These are phyloP conservation scores for Hippophae tibetana DNA, from an alignment of 306 rosid genomes.

Conservation along the genomic window DNA sequence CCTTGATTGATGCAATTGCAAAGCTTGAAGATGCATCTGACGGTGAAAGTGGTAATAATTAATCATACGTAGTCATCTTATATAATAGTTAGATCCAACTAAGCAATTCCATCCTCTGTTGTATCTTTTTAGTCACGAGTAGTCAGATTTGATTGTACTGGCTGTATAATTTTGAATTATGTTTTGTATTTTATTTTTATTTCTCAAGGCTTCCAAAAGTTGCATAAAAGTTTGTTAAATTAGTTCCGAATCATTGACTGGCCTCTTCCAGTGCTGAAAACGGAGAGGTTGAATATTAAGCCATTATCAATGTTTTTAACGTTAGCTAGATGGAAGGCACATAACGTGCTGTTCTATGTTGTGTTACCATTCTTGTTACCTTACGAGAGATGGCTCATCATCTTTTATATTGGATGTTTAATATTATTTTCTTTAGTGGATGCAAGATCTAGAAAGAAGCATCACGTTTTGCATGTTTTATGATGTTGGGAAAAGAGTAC, in stretches of 20 bases:
- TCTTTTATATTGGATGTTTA: slow-evolving; percentile 6
- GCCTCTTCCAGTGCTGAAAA: background rate
- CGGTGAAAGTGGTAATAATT: slow-evolving; percentile 88
- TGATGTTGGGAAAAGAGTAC: slow-evolving; percentile 14
- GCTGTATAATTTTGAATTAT: slow-evolving; percentile 8
- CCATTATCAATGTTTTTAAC: background rate
- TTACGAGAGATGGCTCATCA: background rate
- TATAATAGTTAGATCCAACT: slow-evolving; percentile 9
- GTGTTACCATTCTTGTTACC: too few relatives aligned
- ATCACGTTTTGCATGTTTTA: slow-evolving; percentile 8
- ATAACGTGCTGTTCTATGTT: background rate
- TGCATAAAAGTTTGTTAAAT: background rate
- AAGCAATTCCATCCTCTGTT: slow-evolving; percentile 28
- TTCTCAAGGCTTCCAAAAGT: slow-evolving; percentile 4
- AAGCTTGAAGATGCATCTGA: slow-evolving; percentile 80
- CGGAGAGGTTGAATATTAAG: background rate
- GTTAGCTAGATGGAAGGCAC: background rate
- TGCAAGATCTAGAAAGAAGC: slow-evolving; percentile 11
- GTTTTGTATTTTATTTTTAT: background rate
- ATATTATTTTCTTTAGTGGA: background rate
- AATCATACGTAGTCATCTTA: slow-evolving; percentile 25
- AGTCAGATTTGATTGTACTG: slow-evolving; percentile 20
- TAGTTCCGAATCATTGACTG: slow-evolving; percentile 2
- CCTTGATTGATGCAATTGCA: slow-evolving; percentile 70
- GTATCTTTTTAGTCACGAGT: slow-evolving; percentile 26